A percentile compares a stretch with the other conserved stretches of the same genome.
Evolutionary conservation across 1,284 basidiomycete genomes (phyloP).

Genomic region (Schizopora paradoxa): DNA sequence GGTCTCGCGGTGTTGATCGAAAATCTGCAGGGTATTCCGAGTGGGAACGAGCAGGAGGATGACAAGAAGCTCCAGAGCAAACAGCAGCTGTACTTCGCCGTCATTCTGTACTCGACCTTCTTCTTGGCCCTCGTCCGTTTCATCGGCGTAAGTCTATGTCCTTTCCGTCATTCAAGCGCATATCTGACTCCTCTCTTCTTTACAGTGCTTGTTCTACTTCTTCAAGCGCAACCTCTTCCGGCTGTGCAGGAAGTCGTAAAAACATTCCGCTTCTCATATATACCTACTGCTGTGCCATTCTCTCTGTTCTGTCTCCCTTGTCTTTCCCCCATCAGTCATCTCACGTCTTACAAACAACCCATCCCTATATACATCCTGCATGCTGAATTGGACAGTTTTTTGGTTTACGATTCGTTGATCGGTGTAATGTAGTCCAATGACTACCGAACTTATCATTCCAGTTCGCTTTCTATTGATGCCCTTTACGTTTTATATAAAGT

Average conservation of each 20-base stretch:
- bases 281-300: no score
- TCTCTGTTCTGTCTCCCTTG: no score
- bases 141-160: constrained; percentile 57
- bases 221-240: constrained; percentile 80
- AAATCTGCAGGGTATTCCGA: constrained; percentile 74
- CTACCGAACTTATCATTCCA: no score
- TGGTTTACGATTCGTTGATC: no score
- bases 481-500: no score
- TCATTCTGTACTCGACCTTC: constrained; percentile 90
- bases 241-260: constrained; percentile 53
- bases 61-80: constrained; percentile 45
- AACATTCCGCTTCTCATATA: no score
- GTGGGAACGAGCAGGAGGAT: constrained; percentile 37
- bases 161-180: background rate
- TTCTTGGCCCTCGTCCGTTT: constrained; percentile 78
- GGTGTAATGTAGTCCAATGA: no score
- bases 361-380: no score
- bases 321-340: no score
- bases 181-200: constrained; percentile 20
- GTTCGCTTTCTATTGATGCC: no score
- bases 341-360: no score
- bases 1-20: constrained; percentile 77
- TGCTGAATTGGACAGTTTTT: no score
- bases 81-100: constrained; percentile 76
- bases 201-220: constrained; percentile 76